phyloP scores from a whole-genome alignment of 176 grass and related monocot genomes.

The Bothriochloa decipiens region DNA sequence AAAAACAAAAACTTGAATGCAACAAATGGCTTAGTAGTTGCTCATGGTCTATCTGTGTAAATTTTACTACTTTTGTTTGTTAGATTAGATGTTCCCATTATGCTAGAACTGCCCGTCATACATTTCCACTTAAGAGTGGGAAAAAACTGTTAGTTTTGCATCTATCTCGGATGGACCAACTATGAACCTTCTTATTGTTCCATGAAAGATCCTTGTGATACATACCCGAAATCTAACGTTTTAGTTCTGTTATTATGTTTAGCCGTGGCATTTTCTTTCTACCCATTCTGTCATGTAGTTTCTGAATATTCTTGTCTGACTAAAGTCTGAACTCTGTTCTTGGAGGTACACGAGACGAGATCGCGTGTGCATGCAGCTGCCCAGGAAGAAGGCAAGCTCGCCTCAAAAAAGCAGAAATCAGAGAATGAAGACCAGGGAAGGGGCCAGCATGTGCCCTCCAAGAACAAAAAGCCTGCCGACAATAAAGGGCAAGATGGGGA shows the following conservation, averaged over 20 bases:
- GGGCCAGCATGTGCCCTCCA: conserved; percentile 28
- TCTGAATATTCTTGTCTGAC: conserved; percentile 11
- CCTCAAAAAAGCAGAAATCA: conserved; percentile 43
- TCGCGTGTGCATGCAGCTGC: conserved; percentile 46
- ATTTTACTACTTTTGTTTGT: background rate
- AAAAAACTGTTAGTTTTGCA: background rate
- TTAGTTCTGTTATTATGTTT: background rate
- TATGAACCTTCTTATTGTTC: background rate
- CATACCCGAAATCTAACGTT: background rate
- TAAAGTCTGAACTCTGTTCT: conserved; percentile 4
- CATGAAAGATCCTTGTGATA: background rate
- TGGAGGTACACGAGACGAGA: conserved; percentile 71
- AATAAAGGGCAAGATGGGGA: conserved; percentile 23
- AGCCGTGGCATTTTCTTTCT: background rate
- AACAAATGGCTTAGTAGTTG: background rate
- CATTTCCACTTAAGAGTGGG: background rate
- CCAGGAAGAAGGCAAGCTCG: conserved; percentile 66
- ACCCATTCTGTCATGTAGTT: background rate
- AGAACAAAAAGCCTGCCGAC: conserved; percentile 46
- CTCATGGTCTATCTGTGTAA: background rate
- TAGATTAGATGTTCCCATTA: background rate
- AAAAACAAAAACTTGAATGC: conserved; percentile 3
- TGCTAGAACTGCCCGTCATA: background rate
- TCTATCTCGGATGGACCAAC: background rate
- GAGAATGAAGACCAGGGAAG: conserved; percentile 47